Conservation (phyloP, 73 alveolate genomes). For the Symbiodinium pilosum region DNA sequence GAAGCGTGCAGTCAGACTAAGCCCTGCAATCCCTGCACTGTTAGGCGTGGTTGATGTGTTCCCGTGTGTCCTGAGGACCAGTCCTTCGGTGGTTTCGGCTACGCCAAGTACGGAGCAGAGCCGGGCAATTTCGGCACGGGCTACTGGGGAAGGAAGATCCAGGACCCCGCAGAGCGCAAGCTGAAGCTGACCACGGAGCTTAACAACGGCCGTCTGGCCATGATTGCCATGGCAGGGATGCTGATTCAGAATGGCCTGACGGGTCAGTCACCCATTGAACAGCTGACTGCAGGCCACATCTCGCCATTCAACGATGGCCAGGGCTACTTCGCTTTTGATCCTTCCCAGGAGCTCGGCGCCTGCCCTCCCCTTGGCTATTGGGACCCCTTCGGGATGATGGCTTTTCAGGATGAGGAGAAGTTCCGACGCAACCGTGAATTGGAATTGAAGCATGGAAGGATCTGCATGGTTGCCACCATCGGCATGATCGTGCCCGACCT, state of each 20-base stretch:
- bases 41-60: too few relatives aligned
- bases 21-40: too few relatives aligned
- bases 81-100: constrained; percentile 88
- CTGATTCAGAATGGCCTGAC: constrained; percentile 88
- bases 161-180: constrained; percentile 39
- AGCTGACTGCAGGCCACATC: constrained; percentile 76
- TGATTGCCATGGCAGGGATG: constrained; percentile 80
- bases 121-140: constrained; percentile 95
- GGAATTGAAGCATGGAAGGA: constrained; percentile 91
- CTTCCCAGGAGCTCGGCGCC: constrained; percentile 68
- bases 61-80: too few relatives aligned
- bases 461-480: constrained; percentile 85
- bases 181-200: constrained; percentile 92
- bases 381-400: constrained; percentile 95
- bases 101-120: constrained; percentile 71
- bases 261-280: constrained; percentile 86
- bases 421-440: constrained; percentile 94
- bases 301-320: constrained; percentile 93
- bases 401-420: constrained; percentile 93
- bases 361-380: constrained; percentile 94
- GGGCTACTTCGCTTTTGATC: constrained; percentile 15
- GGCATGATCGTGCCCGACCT: constrained; percentile 93
- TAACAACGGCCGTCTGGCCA: constrained; percentile 93
- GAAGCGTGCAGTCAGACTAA: too few relatives aligned
- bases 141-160: constrained; percentile 92